phyloP scores from a whole-genome alignment of 495 filamentous ascomycete species.

The Penicillium psychrofluorescens region DNA sequence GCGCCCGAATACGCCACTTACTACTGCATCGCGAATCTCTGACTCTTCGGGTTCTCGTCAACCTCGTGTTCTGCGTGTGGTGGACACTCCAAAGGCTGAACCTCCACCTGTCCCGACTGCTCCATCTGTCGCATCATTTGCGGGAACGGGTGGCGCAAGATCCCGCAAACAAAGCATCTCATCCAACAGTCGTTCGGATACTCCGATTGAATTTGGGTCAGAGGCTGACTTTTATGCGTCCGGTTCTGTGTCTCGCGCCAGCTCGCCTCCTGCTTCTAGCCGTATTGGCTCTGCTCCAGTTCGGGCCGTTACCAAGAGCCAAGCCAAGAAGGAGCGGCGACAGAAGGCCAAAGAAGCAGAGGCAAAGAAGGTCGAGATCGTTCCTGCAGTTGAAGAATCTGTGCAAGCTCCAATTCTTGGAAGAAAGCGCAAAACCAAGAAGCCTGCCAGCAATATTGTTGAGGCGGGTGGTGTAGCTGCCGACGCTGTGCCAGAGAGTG shows the following conservation, averaged over 20 bases:
- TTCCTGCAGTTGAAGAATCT: slow-evolving; percentile 45
- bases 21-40: slow-evolving; percentile 33
- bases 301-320: slow-evolving; percentile 78
- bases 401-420: slow-evolving; percentile 78
- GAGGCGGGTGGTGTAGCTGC: slow-evolving; percentile 31
- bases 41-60: slow-evolving; percentile 42
- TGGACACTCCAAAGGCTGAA: slow-evolving; percentile 67
- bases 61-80: slow-evolving; percentile 56
- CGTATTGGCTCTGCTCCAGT: slow-evolving; percentile 73
- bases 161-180: slow-evolving; percentile 54
- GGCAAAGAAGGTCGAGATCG: slow-evolving; percentile 53
- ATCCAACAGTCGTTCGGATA: slow-evolving; percentile 63
- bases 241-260: slow-evolving; percentile 73
- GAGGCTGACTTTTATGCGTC: slow-evolving; percentile 74
- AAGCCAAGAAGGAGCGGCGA: slow-evolving; percentile 76
- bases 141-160: slow-evolving; percentile 28
- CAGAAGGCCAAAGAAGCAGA: slow-evolving; percentile 55
- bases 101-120: slow-evolving; percentile 27
- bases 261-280: slow-evolving; percentile 69
- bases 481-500: slow-evolving; percentile 22
- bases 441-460: slow-evolving; percentile 39
- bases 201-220: slow-evolving; percentile 69
- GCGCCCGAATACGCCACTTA: slow-evolving; percentile 33
- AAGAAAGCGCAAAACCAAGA: slow-evolving; percentile 88
- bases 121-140: slow-evolving; percentile 29